These are phyloP conservation scores for Pseudozyma tsukubaensis DNA, from an alignment of 1,284 basidiomycete species.

Conservation along the genomic window DNA sequence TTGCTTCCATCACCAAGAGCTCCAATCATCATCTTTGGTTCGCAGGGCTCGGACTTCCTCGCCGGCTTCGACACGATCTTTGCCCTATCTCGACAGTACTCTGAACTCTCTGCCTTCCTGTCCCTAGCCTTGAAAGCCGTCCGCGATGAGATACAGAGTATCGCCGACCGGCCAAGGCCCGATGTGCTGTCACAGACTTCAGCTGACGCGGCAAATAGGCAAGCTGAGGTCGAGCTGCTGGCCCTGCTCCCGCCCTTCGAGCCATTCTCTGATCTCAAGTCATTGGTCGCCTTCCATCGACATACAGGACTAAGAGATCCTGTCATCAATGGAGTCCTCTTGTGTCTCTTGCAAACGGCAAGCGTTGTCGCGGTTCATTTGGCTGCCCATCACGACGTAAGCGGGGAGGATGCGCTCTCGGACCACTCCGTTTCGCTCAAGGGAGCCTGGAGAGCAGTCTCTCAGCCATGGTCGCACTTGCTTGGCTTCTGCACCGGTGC, in stretches of 20 bases:
- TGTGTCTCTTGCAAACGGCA: slow-evolving; percentile 40
- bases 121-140: slow-evolving; percentile 30
- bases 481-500: slow-evolving; percentile 46
- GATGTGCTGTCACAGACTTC: neutral
- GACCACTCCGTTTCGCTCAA: neutral
- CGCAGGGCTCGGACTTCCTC: slow-evolving; percentile 45
- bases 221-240: slow-evolving; percentile 32
- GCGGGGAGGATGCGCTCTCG: neutral
- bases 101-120: slow-evolving; percentile 33
- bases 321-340: slow-evolving; percentile 42
- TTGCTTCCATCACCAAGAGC: neutral
- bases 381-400: neutral
- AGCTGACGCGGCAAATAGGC: neutral
- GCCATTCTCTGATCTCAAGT: slow-evolving; percentile 22
- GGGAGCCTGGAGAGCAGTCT: slow-evolving; percentile 23
- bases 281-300: slow-evolving; percentile 31
- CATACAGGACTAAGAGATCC: slow-evolving; percentile 27
- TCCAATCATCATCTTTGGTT: slow-evolving; percentile 43
- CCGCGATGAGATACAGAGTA: slow-evolving; percentile 31
- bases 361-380: slow-evolving; percentile 30
- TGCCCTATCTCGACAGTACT: slow-evolving; percentile 8
- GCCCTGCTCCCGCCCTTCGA: slow-evolving; percentile 33
- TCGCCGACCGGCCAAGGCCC: slow-evolving; percentile 16
- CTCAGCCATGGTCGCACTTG: slow-evolving; percentile 22
- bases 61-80: slow-evolving; percentile 31